Conservation (phyloP, 306 rosid genomes). For the Cucumis melo region DNA sequence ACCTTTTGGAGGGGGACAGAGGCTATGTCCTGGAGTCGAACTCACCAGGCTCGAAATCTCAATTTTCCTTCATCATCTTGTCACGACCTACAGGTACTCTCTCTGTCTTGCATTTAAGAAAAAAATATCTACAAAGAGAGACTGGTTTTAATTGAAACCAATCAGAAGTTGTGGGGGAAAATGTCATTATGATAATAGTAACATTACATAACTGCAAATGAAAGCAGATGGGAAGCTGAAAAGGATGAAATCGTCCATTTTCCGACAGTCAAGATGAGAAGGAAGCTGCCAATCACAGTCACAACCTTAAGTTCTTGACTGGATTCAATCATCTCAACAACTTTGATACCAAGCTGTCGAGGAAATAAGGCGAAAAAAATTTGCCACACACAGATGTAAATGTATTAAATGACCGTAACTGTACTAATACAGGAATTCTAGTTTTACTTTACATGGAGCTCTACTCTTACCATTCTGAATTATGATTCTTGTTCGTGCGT, state of each 20-base stretch:
- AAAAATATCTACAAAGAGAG: not conserved
- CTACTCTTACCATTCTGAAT: not conserved
- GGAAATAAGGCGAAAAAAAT: not conserved
- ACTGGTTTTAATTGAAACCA: not conserved
- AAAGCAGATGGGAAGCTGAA: slow-evolving; percentile 14
- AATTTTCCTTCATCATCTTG: slow-evolving; percentile 53
- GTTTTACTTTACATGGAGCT: slow-evolving; percentile 6
- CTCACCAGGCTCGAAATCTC: slow-evolving; percentile 60
- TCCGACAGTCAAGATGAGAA: slow-evolving; percentile 15
- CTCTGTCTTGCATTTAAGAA: not conserved
- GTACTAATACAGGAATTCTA: slow-evolving; percentile 7
- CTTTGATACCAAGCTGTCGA: not conserved
- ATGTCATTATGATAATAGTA: not conserved
- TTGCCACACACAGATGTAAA: not conserved
- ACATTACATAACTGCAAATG: not conserved
- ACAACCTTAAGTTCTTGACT: not conserved
- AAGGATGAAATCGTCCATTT: slow-evolving; percentile 11
- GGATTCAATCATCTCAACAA: slow-evolving; percentile 5
- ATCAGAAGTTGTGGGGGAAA: not conserved
- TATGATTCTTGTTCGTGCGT: slow-evolving; percentile 7
- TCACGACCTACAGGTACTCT: slow-evolving; percentile 46
- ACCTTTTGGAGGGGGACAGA: slow-evolving; percentile 91
- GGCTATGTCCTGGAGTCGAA: slow-evolving; percentile 90
- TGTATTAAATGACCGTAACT: not conserved
- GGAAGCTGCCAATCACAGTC: slow-evolving; percentile 11